Evolutionary conservation across 345 rosid species (phyloP).

Genomic region (Citrus sinensis): DVS_A1.0 CM039164.1:23934501-23935000

Average conservation of each 20-base stretch:
- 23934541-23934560: conserved; percentile 8
- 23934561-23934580: conserved; percentile 34
- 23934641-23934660: conserved; percentile 73
- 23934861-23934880: not conserved
- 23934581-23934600: conserved; percentile 64
- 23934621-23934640: conserved; percentile 56
- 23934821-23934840: not conserved
- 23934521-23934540: not conserved
- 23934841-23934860: not conserved
- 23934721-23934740: not conserved
- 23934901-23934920: conserved; percentile 62
- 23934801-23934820: conserved; percentile 25
- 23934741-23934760: conserved; percentile 83
- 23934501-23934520: not conserved
- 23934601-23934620: conserved; percentile 48
- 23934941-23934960: conserved; percentile 53
- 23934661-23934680: conserved; percentile 26
- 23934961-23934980: conserved; percentile 42
- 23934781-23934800: conserved; percentile 61
- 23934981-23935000: conserved; percentile 45
- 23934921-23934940: conserved; percentile 84
- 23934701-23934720: not conserved
- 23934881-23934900: not conserved
- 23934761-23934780: conserved; percentile 40
- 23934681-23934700: not conserved